Evolutionary conservation across 2,329 filamentous ascomycete genomes (phyloP), one percentile per base, ranked within the genome.

Genomic region (Stromatinia cepivora): DNA sequence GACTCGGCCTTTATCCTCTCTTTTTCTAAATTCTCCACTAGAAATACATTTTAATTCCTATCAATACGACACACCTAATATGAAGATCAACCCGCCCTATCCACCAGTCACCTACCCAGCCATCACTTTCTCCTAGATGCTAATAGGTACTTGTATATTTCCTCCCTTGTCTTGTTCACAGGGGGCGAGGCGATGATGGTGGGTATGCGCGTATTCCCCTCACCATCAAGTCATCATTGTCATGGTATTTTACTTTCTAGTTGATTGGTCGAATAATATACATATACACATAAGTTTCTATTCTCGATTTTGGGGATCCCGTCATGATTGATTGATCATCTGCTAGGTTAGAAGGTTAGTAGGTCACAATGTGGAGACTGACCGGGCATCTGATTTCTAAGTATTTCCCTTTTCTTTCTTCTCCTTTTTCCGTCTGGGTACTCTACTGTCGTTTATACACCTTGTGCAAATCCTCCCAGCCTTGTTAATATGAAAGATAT

Each of bases 31-130:
- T 42, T 48, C 25, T 34, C 58, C 28, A 34, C 20, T 48, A 20
- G 20, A 45, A 34, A 34, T n/a, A 0, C 20, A 11, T n/a, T 62
- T 7, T 42, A 2, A 48, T 22, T 28, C 28, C 45, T 36, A 50
- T 63, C 59, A 25, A 63, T 63, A 63, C 50, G 15, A 50, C 31
- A 36, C 59, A 36, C 22, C 59, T n/a, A 48, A 61, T 63, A 63
- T 63, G 59, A 63, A 50, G 45, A 63, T 63, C 59, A 17, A 25
- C 31, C 45, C 59, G 59, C 59, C 59, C 13, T 63, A 63, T 22
- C 45, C 42, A 61, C 5, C 31, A 34, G 25, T 42, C n/a, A 61
- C 17, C 53, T 5, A 20, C 11, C 6, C 11, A 25, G 17, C 57
- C 39, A 46, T 48, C 25, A 34, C 28, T 20, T n/a, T 22, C 54